Percentiles rank a stretch among this genome's conserved stretches.
Evolutionary conservation across 2,329 filamentous ascomycete species (phyloP).

Genomic region (Scedosporium apiospermum): DNA sequence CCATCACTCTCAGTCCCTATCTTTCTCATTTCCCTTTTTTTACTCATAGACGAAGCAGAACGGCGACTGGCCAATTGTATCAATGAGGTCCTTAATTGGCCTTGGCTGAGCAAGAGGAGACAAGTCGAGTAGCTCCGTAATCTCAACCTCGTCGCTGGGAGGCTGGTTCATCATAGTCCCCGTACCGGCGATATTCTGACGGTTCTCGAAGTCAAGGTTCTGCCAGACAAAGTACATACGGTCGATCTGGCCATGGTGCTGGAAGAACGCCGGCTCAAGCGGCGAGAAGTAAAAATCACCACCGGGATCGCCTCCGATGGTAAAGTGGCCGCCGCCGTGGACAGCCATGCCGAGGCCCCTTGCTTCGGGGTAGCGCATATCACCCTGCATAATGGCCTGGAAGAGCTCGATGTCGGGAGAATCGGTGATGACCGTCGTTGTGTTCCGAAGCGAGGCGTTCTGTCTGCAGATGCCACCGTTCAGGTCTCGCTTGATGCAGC

Average conservation of each 20-base stretch:
- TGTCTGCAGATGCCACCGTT: conserved; percentile 18
- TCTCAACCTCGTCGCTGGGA: conserved; percentile 28
- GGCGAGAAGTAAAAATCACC: conserved; percentile 28
- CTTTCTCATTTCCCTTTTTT: not conserved
- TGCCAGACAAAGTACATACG: conserved; percentile 40
- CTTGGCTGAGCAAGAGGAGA: conserved; percentile 23
- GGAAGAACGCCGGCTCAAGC: conserved; percentile 25
- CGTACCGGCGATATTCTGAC: conserved; percentile 28
- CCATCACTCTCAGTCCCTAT: not conserved
- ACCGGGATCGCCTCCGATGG: conserved; percentile 17
- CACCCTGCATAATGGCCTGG: conserved; percentile 25
- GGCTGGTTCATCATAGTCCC: conserved; percentile 31
- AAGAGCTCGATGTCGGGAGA: conserved; percentile 24
- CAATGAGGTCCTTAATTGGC: conserved; percentile 25
- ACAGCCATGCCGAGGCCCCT: conserved; percentile 18
- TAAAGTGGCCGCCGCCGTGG: conserved; percentile 29
- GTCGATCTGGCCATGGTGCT: conserved; percentile 30
- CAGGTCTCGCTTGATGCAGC: conserved; percentile 30
- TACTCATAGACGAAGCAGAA: conserved; percentile 34
- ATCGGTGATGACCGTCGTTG: conserved; percentile 24
- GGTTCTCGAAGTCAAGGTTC: conserved; percentile 29
- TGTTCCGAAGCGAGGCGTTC: conserved; percentile 19
- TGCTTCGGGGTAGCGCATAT: conserved; percentile 15
- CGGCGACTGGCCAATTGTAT: conserved; percentile 28
- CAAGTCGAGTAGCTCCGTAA: conserved; percentile 27